Evolutionary conservation across 257 asterid species (phyloP).

Genomic region (Solanum microdontum): DNA sequence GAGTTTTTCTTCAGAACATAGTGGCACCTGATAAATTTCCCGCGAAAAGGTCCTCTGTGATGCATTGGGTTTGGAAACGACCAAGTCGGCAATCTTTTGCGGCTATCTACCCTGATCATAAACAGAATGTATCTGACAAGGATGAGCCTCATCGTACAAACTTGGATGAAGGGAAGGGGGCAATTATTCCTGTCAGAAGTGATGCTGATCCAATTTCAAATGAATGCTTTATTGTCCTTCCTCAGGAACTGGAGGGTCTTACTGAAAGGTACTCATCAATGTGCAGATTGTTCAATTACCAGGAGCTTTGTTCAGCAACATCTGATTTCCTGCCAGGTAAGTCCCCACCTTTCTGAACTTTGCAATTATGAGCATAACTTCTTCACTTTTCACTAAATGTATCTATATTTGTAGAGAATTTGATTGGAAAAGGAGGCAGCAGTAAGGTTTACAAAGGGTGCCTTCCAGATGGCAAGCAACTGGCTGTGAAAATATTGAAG

Average conservation of each 20-base stretch:
- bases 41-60: slow-evolving; percentile 33
- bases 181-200: slow-evolving; percentile 19
- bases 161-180: slow-evolving; percentile 30
- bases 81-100: slow-evolving; percentile 55
- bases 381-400: not conserved
- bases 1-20: slow-evolving; percentile 24
- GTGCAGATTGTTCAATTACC: slow-evolving; percentile 54
- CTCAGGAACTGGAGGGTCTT: slow-evolving; percentile 49
- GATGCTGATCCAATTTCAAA: slow-evolving; percentile 10
- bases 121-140: slow-evolving; percentile 28
- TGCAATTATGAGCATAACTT: not conserved
- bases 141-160: slow-evolving; percentile 18
- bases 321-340: slow-evolving; percentile 49
- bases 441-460: slow-evolving; percentile 70
- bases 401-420: slow-evolving; percentile 35
- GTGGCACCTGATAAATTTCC: slow-evolving; percentile 22
- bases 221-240: slow-evolving; percentile 13
- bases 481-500: slow-evolving; percentile 77
- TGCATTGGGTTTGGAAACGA: slow-evolving; percentile 36
- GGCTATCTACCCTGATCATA: slow-evolving; percentile 58
- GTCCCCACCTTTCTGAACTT: slow-evolving; percentile 10
- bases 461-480: slow-evolving; percentile 47
- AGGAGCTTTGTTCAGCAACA: slow-evolving; percentile 65
- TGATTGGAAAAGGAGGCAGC: slow-evolving; percentile 92
- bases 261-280: slow-evolving; percentile 35